Conservation (phyloP, 495 filamentous ascomycete species). For the Penicillium macrosclerotiorum region DNA sequence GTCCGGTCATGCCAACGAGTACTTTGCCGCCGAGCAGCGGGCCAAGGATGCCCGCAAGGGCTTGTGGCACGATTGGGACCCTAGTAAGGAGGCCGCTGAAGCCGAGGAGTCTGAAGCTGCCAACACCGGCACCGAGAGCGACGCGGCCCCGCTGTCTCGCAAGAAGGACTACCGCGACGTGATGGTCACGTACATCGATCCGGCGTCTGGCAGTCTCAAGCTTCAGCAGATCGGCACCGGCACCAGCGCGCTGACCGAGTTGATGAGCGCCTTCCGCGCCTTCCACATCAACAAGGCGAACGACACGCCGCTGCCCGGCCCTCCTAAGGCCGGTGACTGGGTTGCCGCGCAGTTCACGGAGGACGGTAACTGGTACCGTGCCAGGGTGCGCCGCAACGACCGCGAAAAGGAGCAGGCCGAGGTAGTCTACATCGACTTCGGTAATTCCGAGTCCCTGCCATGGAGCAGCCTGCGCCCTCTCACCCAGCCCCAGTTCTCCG, state of each 20-base stretch:
- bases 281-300: constrained; percentile 80
- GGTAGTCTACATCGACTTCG: constrained; percentile 93
- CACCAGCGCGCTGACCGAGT: constrained; percentile 72
- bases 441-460: constrained; percentile 83
- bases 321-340: constrained; percentile 87
- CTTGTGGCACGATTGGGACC: constrained; percentile 92
- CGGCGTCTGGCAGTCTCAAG: constrained; percentile 68
- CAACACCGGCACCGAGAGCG: constrained; percentile 49
- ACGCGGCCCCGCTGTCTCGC: constrained; percentile 45
- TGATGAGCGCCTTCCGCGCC: constrained; percentile 85
- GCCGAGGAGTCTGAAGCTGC: constrained; percentile 45
- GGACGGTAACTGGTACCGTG: constrained; percentile 93
- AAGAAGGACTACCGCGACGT: constrained; percentile 89
- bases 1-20: constrained; percentile 81
- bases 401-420: constrained; percentile 83
- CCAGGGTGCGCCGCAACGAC: constrained; percentile 85
- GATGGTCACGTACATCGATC: constrained; percentile 84
- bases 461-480: constrained; percentile 82
- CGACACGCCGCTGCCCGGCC: constrained; percentile 63
- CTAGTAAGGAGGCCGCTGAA: constrained; percentile 65
- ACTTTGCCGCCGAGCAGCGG: constrained; percentile 79
- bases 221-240: constrained; percentile 82
- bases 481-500: constrained; percentile 70
- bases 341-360: constrained; percentile 85
- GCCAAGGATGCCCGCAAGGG: constrained; percentile 87